Evolutionary conservation across 2,329 filamentous ascomycete genomes (phyloP).

Genomic region (Graphium sp.): DNA sequence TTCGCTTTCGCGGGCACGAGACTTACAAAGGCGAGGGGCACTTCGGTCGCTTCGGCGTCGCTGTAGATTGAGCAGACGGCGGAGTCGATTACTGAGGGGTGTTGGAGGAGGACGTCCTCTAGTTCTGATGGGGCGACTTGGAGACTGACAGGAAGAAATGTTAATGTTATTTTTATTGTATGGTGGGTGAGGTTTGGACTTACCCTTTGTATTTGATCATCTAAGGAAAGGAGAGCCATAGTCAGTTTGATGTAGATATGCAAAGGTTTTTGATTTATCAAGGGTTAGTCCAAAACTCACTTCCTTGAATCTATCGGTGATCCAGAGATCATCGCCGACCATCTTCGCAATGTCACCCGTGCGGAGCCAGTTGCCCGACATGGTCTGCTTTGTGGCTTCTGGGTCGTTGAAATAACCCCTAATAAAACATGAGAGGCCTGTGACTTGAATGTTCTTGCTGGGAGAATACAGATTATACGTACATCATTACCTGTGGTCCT

Average conservation of each 20-base stretch:
- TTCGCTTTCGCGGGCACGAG: neutral
- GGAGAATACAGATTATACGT: neutral
- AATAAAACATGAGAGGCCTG: neutral
- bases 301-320: conserved; percentile 1
- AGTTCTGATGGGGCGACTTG: conserved; percentile 1
- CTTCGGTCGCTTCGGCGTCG: conserved; percentile 1
- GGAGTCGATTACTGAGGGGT: neutral
- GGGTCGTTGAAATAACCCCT: conserved; percentile 2
- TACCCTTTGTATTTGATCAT: conserved; percentile 3
- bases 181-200: neutral
- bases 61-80: conserved; percentile 1
- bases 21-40: conserved; percentile 1
- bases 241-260: neutral
- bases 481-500: conserved; percentile 1
- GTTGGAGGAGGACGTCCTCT: conserved; percentile 1
- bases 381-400: neutral
- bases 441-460: too few relatives aligned
- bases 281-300: too few relatives aligned
- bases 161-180: neutral
- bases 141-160: neutral
- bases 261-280: neutral
- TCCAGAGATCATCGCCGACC: neutral
- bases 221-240: too few relatives aligned
- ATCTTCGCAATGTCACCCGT: conserved; percentile 2
- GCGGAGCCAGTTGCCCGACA: neutral